These are phyloP conservation scores for Anisodus tanguticus DNA, from an alignment of 257 asterid species.

Conservation along the genomic window DNA sequence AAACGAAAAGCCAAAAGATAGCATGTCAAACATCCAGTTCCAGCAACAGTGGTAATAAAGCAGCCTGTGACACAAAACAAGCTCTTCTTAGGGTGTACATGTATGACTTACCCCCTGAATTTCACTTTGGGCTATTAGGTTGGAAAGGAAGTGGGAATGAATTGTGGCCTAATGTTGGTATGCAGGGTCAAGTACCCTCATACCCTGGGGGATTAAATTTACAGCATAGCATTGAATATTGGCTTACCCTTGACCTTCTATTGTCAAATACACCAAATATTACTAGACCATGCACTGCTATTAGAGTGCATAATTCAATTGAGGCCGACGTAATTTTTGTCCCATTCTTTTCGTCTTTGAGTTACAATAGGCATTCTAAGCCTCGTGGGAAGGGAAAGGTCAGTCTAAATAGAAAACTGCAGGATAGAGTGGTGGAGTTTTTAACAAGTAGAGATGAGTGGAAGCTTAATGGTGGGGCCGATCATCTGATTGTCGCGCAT, in stretches of 20 bases:
- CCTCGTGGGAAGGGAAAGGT: slow-evolving; percentile 42
- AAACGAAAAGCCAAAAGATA: slow-evolving; percentile 13
- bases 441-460: slow-evolving; percentile 61
- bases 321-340: slow-evolving; percentile 68
- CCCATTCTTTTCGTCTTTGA: slow-evolving; percentile 75
- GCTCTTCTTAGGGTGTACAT: slow-evolving; percentile 69
- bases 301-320: slow-evolving; percentile 55
- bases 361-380: slow-evolving; percentile 69
- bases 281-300: slow-evolving; percentile 58
- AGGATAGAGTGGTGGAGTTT: slow-evolving; percentile 60
- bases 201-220: slow-evolving; percentile 81
- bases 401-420: slow-evolving; percentile 52
- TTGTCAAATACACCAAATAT: slow-evolving; percentile 52
- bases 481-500: slow-evolving; percentile 75
- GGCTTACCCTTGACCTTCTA: slow-evolving; percentile 82
- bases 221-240: slow-evolving; percentile 76
- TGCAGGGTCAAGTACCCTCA: slow-evolving; percentile 49
- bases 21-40: slow-evolving; percentile 28
- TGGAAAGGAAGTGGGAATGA: slow-evolving; percentile 52
- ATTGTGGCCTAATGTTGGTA: slow-evolving; percentile 64
- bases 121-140: slow-evolving; percentile 78
- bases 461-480: slow-evolving; percentile 60
- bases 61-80: slow-evolving; percentile 45
- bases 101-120: slow-evolving; percentile 76
- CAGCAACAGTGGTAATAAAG: neutral